These are phyloP conservation scores for Candida mesenterica DNA, from an alignment of 1,139 yeast genomes.

Conservation along the genomic window DNA sequence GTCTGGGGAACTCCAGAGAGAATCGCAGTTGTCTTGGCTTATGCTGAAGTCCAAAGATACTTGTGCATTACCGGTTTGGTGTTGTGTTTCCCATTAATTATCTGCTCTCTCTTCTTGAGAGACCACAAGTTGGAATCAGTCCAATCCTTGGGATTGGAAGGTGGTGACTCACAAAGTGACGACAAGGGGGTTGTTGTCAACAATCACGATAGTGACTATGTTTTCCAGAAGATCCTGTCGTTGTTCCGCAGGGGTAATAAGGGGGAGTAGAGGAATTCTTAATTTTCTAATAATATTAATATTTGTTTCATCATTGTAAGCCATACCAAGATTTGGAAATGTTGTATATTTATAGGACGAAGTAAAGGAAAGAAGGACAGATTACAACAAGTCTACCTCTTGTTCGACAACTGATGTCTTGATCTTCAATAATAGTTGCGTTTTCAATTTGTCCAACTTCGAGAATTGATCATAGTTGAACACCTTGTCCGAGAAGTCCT, in stretches of 20 bases:
- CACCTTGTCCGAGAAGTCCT: conserved; percentile 69
- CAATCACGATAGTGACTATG: conserved; percentile 34
- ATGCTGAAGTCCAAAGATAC: conserved; percentile 57
- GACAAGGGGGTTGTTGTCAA: conserved; percentile 40
- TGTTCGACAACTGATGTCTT: conserved; percentile 72
- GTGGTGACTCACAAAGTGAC: conserved; percentile 25
- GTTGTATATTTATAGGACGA: too few species aligned
- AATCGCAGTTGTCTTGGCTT: conserved; percentile 53
- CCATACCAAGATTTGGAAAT: too few species aligned
- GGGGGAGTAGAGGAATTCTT: too few species aligned
- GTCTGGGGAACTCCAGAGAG: conserved; percentile 65
- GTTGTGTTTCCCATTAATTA: conserved; percentile 52
- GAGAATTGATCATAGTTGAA: conserved; percentile 85
- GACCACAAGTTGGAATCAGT: conserved; percentile 48
- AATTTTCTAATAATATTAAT: too few species aligned
- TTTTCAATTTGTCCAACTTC: conserved; percentile 89
- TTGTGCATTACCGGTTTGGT: conserved; percentile 58
- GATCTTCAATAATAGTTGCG: conserved; percentile 78
- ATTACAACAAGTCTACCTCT: conserved; percentile 54
- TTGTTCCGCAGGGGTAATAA: conserved; percentile 7
- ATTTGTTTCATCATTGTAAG: too few species aligned
- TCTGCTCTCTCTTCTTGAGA: conserved; percentile 50
- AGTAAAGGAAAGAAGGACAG: not conserved
- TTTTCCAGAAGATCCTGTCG: conserved; percentile 9
- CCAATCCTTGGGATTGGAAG: conserved; percentile 34